Conservation (phyloP, 2,329 filamentous ascomycete species). For the Sporothrix euskadiensis region DNA sequence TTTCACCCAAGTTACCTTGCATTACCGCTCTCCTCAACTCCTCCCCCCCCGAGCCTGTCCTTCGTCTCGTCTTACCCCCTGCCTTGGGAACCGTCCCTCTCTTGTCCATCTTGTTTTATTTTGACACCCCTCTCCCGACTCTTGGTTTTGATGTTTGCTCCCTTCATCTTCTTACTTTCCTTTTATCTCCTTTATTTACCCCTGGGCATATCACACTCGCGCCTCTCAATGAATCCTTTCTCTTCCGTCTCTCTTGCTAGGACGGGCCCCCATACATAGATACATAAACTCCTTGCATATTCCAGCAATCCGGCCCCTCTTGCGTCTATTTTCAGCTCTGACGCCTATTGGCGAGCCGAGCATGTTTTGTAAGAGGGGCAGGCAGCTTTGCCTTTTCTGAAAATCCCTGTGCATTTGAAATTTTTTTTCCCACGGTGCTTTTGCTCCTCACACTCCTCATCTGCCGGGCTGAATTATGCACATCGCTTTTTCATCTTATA, state of each 20-base stretch:
- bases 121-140: background rate
- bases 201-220: background rate
- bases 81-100: background rate
- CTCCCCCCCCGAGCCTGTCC: background rate
- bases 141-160: background rate
- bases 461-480: background rate
- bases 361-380: slow-evolving; percentile 27
- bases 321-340: slow-evolving; percentile 6
- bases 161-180: background rate
- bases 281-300: slow-evolving; percentile 2
- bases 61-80: slow-evolving; percentile 6
- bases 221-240: background rate
- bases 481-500: background rate
- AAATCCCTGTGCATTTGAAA: slow-evolving; percentile 18
- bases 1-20: slow-evolving; percentile 2
- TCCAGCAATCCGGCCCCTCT: slow-evolving; percentile 18
- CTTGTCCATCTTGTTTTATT: background rate
- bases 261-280: background rate
- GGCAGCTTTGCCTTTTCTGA: background rate
- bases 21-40: background rate
- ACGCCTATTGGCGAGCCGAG: slow-evolving; percentile 23
- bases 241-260: background rate
- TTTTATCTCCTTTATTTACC: background rate
- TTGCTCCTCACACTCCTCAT: background rate
- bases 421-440: background rate